These are phyloP conservation scores for Dunaliella primolecta DNA, from an alignment of 139 green algal species.

Conservation along the genomic window DNA sequence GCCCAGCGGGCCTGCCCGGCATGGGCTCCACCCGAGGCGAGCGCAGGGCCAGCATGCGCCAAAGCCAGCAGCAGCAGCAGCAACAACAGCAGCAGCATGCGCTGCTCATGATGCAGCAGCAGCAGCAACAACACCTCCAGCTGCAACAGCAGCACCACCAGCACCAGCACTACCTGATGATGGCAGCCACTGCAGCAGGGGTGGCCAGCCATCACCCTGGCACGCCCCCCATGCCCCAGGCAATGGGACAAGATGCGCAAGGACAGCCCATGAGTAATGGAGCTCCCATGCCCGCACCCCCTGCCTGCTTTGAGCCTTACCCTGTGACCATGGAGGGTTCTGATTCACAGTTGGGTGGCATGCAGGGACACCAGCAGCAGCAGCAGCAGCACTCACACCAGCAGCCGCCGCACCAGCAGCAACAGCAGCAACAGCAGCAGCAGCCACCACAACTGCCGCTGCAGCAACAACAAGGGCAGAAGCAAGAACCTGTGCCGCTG, in stretches of 20 bases:
- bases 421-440: constrained; percentile 18
- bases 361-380: neutral
- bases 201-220: neutral
- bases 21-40: neutral
- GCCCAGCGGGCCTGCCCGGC: no score
- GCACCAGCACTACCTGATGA: neutral
- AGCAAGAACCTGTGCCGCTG: neutral
- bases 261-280: neutral
- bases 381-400: constrained; percentile 17
- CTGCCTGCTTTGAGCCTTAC: neutral
- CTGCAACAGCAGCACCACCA: constrained; percentile 1
- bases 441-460: constrained; percentile 7
- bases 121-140: constrained; percentile 6
- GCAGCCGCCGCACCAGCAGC: constrained; percentile 13
- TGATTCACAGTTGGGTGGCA: no score
- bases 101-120: neutral
- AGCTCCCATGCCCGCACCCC: neutral
- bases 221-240: neutral
- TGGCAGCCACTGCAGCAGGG: neutral
- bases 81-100: constrained; percentile 16
- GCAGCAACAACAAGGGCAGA: neutral
- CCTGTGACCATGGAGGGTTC: neutral
- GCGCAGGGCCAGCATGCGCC: neutral
- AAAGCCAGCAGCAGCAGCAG: neutral
- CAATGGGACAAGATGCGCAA: no score